Evolutionary conservation across 352 stramenopile genomes (phyloP).

Genomic region (Pythium diclinum): DNA sequence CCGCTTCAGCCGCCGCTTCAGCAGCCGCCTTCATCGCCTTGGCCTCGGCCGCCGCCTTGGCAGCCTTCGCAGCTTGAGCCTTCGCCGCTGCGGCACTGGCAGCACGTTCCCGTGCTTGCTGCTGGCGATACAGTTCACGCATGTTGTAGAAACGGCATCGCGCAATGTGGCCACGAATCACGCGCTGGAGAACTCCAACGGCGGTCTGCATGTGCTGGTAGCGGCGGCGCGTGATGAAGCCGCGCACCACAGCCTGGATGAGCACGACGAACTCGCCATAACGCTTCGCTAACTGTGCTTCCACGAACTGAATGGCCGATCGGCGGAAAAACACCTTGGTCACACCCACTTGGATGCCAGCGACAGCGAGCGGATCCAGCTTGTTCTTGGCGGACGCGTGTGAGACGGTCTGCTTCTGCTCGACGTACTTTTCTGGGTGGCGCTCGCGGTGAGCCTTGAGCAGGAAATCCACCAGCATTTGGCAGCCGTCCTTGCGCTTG

Average conservation of each 20-base stretch:
- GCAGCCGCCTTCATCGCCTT: conserved; percentile 15
- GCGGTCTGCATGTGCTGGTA: conserved; percentile 51
- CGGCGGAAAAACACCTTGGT: conserved; percentile 84
- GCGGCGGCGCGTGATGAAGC: conserved; percentile 44
- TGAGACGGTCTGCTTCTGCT: conserved; percentile 18
- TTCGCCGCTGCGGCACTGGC: conserved; percentile 25
- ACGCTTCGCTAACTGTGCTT: conserved; percentile 81
- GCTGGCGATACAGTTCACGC: conserved; percentile 41
- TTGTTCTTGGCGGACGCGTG: conserved; percentile 38
- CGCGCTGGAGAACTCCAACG: conserved; percentile 45
- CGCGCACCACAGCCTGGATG: conserved; percentile 70
- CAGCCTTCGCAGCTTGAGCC: conserved; percentile 9
- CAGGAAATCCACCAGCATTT: conserved; percentile 63
- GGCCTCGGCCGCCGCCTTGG: conserved; percentile 12
- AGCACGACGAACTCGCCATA: conserved; percentile 86
- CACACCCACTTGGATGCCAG: conserved; percentile 75
- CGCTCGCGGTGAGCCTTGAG: conserved; percentile 63
- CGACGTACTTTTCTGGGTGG: conserved; percentile 47
- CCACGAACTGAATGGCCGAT: conserved; percentile 81
- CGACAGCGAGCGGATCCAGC: conserved; percentile 40
- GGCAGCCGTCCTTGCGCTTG: conserved; percentile 51
- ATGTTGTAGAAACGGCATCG: conserved; percentile 54
- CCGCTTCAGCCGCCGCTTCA: conserved; percentile 13
- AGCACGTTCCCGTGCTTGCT: conserved; percentile 43
- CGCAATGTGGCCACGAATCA: conserved; percentile 66